phyloP scores from a whole-genome alignment of 805 yeast genomes.

The Saccharomycopsis capsularis region DNA sequence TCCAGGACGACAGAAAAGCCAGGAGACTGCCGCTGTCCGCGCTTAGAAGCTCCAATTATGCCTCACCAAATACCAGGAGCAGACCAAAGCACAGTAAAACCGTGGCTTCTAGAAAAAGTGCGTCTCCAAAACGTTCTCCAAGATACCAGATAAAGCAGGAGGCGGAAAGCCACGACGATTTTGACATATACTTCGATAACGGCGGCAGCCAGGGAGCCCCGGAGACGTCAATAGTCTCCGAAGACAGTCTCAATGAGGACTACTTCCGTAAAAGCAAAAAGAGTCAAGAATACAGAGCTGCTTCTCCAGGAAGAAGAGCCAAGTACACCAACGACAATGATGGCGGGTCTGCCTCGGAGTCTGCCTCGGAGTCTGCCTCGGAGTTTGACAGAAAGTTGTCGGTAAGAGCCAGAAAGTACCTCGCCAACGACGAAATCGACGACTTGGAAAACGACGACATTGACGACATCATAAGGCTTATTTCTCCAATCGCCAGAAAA shows the following conservation, averaged over 20 bases:
- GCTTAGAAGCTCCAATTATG: no score
- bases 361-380: background rate
- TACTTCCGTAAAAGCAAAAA: background rate
- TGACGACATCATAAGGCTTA: slow-evolving; percentile 18
- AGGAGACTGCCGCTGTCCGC: no score
- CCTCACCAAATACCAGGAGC: no score
- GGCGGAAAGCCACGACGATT: background rate
- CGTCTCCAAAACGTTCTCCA: background rate
- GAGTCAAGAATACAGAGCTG: background rate
- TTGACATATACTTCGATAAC: background rate
- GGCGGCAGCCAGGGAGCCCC: no score
- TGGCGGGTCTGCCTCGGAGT: no score
- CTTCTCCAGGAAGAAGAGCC: background rate
- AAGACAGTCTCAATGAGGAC: background rate
- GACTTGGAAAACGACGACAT: slow-evolving; percentile 18
- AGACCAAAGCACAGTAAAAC: background rate
- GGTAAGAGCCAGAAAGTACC: slow-evolving; percentile 12
- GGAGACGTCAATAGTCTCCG: no score
- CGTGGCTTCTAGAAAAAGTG: no score
- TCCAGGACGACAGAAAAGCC: no score
- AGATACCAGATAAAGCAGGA: background rate
- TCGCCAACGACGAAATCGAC: slow-evolving; percentile 17
- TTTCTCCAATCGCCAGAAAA: slow-evolving; percentile 18
- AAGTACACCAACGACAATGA: background rate
- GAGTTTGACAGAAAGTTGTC: slow-evolving; percentile 6